phyloP scores from a whole-genome alignment of 2,329 filamentous ascomycete genomes.

The Fusarium papillatum region DNA sequence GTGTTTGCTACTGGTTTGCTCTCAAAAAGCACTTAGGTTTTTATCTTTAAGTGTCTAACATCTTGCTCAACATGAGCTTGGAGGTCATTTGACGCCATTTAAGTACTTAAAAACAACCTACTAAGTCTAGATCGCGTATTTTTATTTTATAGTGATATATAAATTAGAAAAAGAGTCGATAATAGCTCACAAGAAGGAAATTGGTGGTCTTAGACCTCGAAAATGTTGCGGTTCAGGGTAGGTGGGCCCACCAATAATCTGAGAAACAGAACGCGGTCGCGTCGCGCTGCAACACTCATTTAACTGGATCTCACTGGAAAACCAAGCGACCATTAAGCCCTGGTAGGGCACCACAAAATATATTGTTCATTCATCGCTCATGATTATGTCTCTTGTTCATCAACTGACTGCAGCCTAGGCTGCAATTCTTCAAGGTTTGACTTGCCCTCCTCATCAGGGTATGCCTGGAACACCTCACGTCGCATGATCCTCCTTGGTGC shows the following conservation, averaged over 20 bases:
- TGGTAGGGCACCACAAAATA: background rate
- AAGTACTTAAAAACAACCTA: background rate
- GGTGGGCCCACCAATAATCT: background rate
- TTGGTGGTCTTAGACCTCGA: background rate
- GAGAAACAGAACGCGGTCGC: background rate
- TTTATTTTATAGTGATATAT: too few relatives aligned
- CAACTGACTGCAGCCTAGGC: slow-evolving; percentile 43
- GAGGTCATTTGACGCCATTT: background rate
- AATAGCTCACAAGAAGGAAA: background rate
- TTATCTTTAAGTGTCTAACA: too few relatives aligned
- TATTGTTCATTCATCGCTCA: slow-evolving; percentile 7
- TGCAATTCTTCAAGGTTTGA: slow-evolving; percentile 56
- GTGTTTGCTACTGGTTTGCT: too few relatives aligned
- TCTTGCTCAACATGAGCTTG: background rate
- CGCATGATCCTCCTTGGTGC: slow-evolving; percentile 75
- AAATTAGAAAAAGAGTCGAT: background rate
- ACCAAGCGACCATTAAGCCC: background rate
- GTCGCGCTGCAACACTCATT: background rate
- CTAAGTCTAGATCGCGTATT: too few relatives aligned
- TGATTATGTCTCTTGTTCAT: slow-evolving; percentile 43
- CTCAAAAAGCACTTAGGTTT: too few relatives aligned
- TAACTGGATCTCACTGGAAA: too few relatives aligned
- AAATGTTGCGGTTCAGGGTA: background rate
- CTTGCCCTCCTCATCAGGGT: slow-evolving; percentile 57
- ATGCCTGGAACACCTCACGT: slow-evolving; percentile 68